Percentiles rank a stretch among this genome's conserved stretches.
Evolutionary conservation across 2,329 filamentous ascomycete species (phyloP).

Genomic region (Thielaviopsis ethacetica): DNA sequence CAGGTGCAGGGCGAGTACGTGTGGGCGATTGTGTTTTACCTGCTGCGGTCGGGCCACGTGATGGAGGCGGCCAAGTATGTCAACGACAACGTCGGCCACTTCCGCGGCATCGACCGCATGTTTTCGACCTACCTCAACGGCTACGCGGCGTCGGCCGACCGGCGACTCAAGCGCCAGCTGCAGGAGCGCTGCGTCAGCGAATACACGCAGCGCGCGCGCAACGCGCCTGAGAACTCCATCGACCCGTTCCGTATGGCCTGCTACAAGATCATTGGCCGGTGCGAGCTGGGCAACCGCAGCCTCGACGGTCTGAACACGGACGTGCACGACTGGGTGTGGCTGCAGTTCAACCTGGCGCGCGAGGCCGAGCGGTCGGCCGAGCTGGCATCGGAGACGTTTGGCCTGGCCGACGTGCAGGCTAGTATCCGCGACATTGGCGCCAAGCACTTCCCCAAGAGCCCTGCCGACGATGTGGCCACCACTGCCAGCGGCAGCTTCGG

Average conservation of each 20-base stretch:
- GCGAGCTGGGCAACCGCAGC: slow-evolving; percentile 47
- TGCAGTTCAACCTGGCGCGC: slow-evolving; percentile 52
- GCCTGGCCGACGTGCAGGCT: slow-evolving; percentile 51
- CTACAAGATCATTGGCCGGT: slow-evolving; percentile 89
- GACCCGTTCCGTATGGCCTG: slow-evolving; percentile 95
- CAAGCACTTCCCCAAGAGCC: slow-evolving; percentile 73
- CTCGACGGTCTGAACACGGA: slow-evolving; percentile 46
- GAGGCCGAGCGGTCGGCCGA: slow-evolving; percentile 48
- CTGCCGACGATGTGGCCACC: slow-evolving; percentile 41
- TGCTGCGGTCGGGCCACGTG: slow-evolving; percentile 71
- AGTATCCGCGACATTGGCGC: slow-evolving; percentile 80
- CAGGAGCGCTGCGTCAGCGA: slow-evolving; percentile 82
- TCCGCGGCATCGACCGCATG: slow-evolving; percentile 78
- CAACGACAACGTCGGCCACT: slow-evolving; percentile 58
- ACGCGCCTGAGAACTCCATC: slow-evolving; percentile 70
- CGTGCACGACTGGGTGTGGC: slow-evolving; percentile 56
- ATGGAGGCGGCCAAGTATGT: slow-evolving; percentile 79
- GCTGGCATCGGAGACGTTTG: slow-evolving; percentile 49
- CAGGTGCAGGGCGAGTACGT: slow-evolving; percentile 67
- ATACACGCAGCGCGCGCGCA: slow-evolving; percentile 69
- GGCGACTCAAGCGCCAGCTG: slow-evolving; percentile 59
- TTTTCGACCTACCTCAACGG: slow-evolving; percentile 78
- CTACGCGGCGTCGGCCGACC: slow-evolving; percentile 62
- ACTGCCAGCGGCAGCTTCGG: slow-evolving; percentile 62
- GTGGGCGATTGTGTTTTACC: slow-evolving; percentile 88